Evolutionary conservation across 495 filamentous ascomycete genomes (phyloP), one percentile per base, ranked within the genome.

Genomic region (Cercophora newfieldiana): DNA sequence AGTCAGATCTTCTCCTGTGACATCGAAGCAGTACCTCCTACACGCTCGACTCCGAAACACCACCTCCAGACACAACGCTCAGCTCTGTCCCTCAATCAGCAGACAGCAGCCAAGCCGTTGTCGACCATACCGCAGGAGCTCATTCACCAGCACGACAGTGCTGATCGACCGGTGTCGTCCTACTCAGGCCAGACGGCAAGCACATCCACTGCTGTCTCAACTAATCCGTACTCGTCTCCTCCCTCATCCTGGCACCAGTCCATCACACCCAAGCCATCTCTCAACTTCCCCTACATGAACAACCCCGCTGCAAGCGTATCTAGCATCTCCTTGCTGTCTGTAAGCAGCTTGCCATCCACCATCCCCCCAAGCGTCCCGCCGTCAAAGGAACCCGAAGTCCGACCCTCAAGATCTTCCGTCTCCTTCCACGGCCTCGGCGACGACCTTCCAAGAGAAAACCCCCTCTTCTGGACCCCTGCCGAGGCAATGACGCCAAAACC

Each of bases 81-180:
- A n/a, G 12, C 37, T 44, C 18, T 53, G 50, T 26, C 50, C 10
- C 50, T 26, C 21, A 53, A 53, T n/a, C 25, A 22, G 50, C 21
- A 53, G 2, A 7, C 25, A 6, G 48, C 5, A 22, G n/a, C 50
- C n/a, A 59, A 33, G 6, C 56, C 56, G 4, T 30, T 59, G 2
- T 59, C 56, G 8, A 59, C 56, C 16, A 59, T 59, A 16, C 56
- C 56, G 18, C 56, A 59, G 10, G 56, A 47, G 26, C 56, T 59
- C 19, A 59, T 59, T 30, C 56, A 59, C n/a, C 56, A 16, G 16
- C 30, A 59, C 7, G 56, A 59, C n/a, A 2, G 28, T 10, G 7
- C 25, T 26, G 56, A 59, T 10, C 26, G 26, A 18, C 30, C 56
- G 7, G 37, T 44, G 54, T 30, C 54, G n/a, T 44, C 37, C 12